A percentile compares a stretch with the other conserved stretches of the same genome.
Conservation (phyloP, 1,284 basidiomycete genomes). For the Melampsora medusae region DNA sequence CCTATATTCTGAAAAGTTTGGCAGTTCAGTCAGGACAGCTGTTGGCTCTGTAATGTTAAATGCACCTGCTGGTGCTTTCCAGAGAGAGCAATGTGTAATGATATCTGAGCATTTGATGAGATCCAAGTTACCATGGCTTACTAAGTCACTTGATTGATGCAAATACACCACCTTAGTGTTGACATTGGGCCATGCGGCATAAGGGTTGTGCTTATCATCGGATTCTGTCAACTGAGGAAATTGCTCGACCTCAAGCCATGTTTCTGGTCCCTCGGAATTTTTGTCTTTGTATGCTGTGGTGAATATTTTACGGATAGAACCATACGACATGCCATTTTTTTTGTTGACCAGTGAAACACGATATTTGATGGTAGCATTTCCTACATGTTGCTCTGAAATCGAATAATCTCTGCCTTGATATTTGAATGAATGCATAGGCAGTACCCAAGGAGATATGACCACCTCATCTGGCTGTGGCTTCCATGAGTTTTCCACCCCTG, state of each 20-base stretch:
- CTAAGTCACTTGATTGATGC: neutral
- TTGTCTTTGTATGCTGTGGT: neutral
- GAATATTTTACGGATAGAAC: conserved; percentile 2
- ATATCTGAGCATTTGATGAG: neutral
- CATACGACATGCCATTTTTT: neutral
- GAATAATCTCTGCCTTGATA: neutral
- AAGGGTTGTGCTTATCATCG: neutral
- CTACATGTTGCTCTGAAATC: neutral
- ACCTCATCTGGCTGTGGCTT: neutral
- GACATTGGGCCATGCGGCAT: neutral
- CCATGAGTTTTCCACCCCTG: too few relatives aligned
- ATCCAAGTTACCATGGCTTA: too few relatives aligned
- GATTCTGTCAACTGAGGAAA: neutral
- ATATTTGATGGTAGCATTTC: neutral
- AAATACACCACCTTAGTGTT: neutral
- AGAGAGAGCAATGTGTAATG: neutral
- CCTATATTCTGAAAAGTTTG: too few relatives aligned
- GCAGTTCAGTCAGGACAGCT: neutral
- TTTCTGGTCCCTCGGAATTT: neutral
- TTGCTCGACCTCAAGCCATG: neutral
- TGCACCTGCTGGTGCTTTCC: neutral
- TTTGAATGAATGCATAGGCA: neutral
- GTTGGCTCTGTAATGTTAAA: neutral
- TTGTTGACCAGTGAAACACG: too few relatives aligned
- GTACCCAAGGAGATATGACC: neutral